A percentile compares a stretch with the other conserved stretches of the same genome.
phyloP scores from a whole-genome alignment of 306 rosid genomes.

The Prunus padus region DNA sequence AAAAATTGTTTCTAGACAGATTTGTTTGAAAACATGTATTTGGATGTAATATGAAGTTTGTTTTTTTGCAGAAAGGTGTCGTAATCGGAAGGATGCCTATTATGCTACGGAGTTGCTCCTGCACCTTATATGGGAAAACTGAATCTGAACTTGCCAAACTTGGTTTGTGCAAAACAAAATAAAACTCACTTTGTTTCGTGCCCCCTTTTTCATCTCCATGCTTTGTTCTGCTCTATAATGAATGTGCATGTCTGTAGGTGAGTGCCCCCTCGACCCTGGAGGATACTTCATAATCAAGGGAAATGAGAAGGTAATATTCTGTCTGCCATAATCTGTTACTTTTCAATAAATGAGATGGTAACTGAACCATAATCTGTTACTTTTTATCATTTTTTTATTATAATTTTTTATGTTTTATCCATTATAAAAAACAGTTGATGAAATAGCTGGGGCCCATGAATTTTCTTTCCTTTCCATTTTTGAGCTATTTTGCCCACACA shows the following conservation, averaged over 20 bases:
- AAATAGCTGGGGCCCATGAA: background rate
- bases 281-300: slow-evolving; percentile 93
- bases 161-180: slow-evolving; percentile 44
- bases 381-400: no score
- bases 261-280: slow-evolving; percentile 97
- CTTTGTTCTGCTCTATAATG: slow-evolving; percentile 7
- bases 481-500: background rate
- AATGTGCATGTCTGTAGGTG: slow-evolving; percentile 46
- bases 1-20: slow-evolving; percentile 14
- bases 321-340: background rate
- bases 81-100: slow-evolving; percentile 85
- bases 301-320: slow-evolving; percentile 75
- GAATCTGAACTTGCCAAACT: slow-evolving; percentile 88
- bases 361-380: no score
- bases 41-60: slow-evolving; percentile 11
- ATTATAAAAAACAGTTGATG: background rate
- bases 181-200: slow-evolving; percentile 11
- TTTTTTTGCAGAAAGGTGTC: slow-evolving; percentile 52
- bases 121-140: slow-evolving; percentile 63
- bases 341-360: no score
- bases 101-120: slow-evolving; percentile 79
- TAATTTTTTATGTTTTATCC: no score
- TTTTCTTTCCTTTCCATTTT: background rate
- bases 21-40: slow-evolving; percentile 9
- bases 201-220: background rate